Percentiles rank a stretch among this genome's conserved stretches.
These are phyloP conservation scores for Entrophospora sp. DNA, from an alignment of 192 early-diverging fungal species.

Conservation along the genomic window DNA sequence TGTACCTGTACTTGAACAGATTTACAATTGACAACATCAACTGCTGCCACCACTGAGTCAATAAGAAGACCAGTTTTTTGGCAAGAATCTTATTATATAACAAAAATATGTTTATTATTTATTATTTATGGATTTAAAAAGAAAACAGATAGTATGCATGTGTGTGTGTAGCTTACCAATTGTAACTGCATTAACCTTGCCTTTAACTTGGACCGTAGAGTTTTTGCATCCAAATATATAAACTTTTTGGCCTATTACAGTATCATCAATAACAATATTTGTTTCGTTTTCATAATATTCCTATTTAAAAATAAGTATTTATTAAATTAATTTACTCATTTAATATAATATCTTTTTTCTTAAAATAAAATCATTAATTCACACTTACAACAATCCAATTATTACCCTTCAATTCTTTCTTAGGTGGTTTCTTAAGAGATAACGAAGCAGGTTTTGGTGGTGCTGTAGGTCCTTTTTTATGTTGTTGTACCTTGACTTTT, in stretches of 20 bases:
- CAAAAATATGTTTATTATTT: neutral
- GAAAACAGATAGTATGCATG: neutral
- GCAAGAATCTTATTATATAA: constrained; percentile 58
- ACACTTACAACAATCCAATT: constrained; percentile 76
- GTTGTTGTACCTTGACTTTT: too few species aligned
- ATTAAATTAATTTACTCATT: neutral
- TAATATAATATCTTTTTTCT: neutral
- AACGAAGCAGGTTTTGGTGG: constrained; percentile 47
- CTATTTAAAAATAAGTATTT: constrained; percentile 17
- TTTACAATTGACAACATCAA: constrained; percentile 87
- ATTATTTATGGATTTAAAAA: neutral
- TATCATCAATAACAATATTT: constrained; percentile 70
- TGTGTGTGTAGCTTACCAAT: constrained; percentile 43
- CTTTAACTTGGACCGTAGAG: constrained; percentile 81
- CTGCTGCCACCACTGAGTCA: constrained; percentile 72
- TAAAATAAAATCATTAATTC: constrained; percentile 1
- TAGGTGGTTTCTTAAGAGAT: constrained; percentile 65
- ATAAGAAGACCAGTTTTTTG: constrained; percentile 79
- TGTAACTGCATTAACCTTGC: constrained; percentile 88
- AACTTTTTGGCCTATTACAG: constrained; percentile 78
- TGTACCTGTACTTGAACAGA: constrained; percentile 82
- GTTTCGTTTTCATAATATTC: constrained; percentile 76
- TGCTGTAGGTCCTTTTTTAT: constrained; percentile 41
- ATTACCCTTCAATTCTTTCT: constrained; percentile 73
- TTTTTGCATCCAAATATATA: constrained; percentile 94